A percentile compares a stretch with the other conserved stretches of the same genome.
These are phyloP conservation scores for Violaceomyces palustris DNA, from an alignment of 1,284 basidiomycete genomes.

Conservation along the genomic window DNA sequence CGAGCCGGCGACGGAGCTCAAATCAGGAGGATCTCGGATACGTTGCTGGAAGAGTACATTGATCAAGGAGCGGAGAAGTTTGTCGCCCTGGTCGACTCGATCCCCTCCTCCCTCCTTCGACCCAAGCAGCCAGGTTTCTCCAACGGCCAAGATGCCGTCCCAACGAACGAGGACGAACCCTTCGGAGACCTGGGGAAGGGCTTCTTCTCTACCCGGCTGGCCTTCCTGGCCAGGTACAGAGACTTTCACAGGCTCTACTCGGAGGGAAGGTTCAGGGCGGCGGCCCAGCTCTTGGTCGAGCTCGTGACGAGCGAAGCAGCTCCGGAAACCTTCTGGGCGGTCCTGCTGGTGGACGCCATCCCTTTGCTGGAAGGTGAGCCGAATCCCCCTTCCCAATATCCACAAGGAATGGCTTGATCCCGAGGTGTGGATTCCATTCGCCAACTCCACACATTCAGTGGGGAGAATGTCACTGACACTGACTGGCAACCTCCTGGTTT, in stretches of 20 bases:
- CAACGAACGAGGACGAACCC: constrained; percentile 2
- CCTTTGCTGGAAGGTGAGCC: constrained; percentile 34
- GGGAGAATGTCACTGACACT: too few species aligned
- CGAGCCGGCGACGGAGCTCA: constrained; percentile 39
- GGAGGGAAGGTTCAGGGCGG: constrained; percentile 23
- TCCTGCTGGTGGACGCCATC: constrained; percentile 45
- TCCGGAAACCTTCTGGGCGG: constrained; percentile 44
- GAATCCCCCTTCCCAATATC: not conserved
- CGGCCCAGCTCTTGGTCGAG: constrained; percentile 38
- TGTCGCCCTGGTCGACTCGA: constrained; percentile 39
- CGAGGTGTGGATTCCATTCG: too few species aligned
- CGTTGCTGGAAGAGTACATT: constrained; percentile 42
- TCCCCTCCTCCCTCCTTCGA: constrained; percentile 36
- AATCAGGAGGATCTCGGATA: constrained; percentile 40
- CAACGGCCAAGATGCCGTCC: constrained; percentile 5
- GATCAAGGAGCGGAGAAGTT: constrained; percentile 31
- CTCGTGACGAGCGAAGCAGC: constrained; percentile 44
- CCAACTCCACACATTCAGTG: too few species aligned
- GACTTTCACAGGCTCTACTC: constrained; percentile 44
- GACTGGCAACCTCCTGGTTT: not conserved
- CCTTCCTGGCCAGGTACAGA: constrained; percentile 46
- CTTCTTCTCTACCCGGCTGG: constrained; percentile 38
- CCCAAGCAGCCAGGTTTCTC: constrained; percentile 4
- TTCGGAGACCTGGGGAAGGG: constrained; percentile 6
- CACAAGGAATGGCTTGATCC: too few species aligned